Evolutionary conservation across 768 basidiomycete genomes (phyloP).

Genomic region (Trametes villosa): DNA sequence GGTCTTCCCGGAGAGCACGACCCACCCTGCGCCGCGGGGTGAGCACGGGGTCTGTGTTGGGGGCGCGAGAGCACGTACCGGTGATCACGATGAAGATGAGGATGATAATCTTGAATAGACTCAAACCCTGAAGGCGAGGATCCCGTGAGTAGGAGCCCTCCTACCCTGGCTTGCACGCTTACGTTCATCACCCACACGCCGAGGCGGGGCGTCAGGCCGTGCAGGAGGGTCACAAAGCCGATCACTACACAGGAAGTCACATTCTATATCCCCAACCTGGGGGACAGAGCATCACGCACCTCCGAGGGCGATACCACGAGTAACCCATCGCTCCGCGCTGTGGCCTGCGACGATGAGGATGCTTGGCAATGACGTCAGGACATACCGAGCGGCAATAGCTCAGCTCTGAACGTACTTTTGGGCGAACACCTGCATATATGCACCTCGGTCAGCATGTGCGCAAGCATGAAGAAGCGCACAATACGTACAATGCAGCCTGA

Average conservation of each 20-base stretch:
- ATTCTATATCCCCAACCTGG: not conserved
- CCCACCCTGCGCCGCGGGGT: slow-evolving; percentile 48
- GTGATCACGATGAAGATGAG: slow-evolving; percentile 59
- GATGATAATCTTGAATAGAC: slow-evolving; percentile 58
- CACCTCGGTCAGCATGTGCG: not conserved
- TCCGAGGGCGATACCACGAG: slow-evolving; percentile 62
- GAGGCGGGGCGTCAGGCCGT: slow-evolving; percentile 52
- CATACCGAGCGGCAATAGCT: not conserved
- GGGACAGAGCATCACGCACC: slow-evolving; percentile 34
- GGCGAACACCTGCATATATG: slow-evolving; percentile 34
- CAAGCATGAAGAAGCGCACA: not conserved
- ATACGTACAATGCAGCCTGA: slow-evolving; percentile 33
- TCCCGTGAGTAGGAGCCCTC: slow-evolving; percentile 39
- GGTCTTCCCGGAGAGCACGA: slow-evolving; percentile 61
- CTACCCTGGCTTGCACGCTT: not conserved
- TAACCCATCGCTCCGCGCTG: slow-evolving; percentile 46
- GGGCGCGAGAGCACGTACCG: slow-evolving; percentile 29
- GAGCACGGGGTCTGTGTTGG: not conserved
- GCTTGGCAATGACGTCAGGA: slow-evolving; percentile 32
- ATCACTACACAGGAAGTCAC: slow-evolving; percentile 45
- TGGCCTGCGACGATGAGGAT: slow-evolving; percentile 47
- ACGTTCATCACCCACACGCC: slow-evolving; percentile 64
- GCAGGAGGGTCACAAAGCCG: slow-evolving; percentile 52
- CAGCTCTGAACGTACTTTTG: slow-evolving; percentile 26
- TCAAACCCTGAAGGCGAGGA: slow-evolving; percentile 46